Base-by-base conservation (phyloP, 73 alveolate species). In the Halteria grandinella region DNA sequence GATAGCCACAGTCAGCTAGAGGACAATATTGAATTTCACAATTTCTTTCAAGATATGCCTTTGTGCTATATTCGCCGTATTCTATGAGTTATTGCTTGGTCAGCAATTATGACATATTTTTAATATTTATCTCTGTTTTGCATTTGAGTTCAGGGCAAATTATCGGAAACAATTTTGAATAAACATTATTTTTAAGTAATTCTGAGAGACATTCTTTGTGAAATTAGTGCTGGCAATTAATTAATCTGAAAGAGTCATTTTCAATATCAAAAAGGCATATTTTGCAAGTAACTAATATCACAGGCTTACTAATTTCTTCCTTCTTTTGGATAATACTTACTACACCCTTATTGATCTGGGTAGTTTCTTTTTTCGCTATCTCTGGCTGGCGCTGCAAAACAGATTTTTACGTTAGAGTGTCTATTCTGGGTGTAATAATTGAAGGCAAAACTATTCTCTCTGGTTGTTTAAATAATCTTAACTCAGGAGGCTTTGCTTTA, bases 1-100 rank as follows among this genome's bases (percentile, higher is more conserved):
- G 36, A 71, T 71, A 71, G 41, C 59, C 73, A 49, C 92, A 83
- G 37, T 85, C 88, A 0, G 92, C 81, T 0, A 88, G 59, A 1
- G 87, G 92, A 27, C 92, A 83, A 15, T 78, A 83, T 34, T 79
- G 69, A 59, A 64, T 59, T 32, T 83, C 88, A 17, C 11, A 4
- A 5, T 17, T 5, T 17, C 11, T 47, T 8, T 47, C 58, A 5
- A 47, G 28, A 15, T 7, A 8, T 17, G 4, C 10, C 11, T 15
- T 47, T 4, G 15, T 8, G 31, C 11, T 15, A 5, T 15, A 15
- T 8, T 17, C 15, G 7, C 6, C 24, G 6, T 5, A 4, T 15
- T 20, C 21, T 47, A 17, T 5, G 58, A 8, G 15, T 47, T 7
- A 15, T 5, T 47, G 11, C 4, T 47, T 5, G 6, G 58, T 5